Percentiles rank a stretch among this genome's conserved stretches.
phyloP scores from a whole-genome alignment of 805 yeast genomes.

The Saturnispora galanensis region DNA sequence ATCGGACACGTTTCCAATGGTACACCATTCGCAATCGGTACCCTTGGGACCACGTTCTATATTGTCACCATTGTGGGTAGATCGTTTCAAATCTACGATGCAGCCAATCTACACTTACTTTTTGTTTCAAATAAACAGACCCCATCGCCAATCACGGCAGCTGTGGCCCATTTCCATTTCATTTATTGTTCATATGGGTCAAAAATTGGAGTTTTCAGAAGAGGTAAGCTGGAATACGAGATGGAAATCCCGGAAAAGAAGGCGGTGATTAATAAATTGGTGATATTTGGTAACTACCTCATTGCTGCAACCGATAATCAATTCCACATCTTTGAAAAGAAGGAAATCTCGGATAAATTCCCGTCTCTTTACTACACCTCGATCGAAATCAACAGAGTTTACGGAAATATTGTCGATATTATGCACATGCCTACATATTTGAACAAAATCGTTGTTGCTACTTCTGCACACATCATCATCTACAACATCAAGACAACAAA shows the following conservation, averaged over 20 bases:
- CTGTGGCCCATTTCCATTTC: constrained; percentile 75
- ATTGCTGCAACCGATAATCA: constrained; percentile 40
- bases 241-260: constrained; percentile 24
- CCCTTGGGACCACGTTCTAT: constrained; percentile 79
- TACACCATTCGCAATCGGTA: constrained; percentile 78
- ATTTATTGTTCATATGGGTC: constrained; percentile 71
- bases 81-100: constrained; percentile 89
- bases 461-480: constrained; percentile 50
- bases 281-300: constrained; percentile 71
- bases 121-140: constrained; percentile 82
- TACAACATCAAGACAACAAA: constrained; percentile 74
- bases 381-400: constrained; percentile 44
- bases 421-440: constrained; percentile 86
- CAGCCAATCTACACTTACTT: constrained; percentile 69
- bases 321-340: constrained; percentile 25
- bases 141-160: constrained; percentile 52
- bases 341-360: constrained; percentile 27
- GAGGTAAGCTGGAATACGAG: constrained; percentile 59
- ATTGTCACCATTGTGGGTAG: constrained; percentile 85
- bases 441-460: constrained; percentile 81
- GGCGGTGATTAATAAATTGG: constrained; percentile 35
- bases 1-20: constrained; percentile 86
- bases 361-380: constrained; percentile 63
- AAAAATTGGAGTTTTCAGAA: constrained; percentile 64
- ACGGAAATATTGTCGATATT: constrained; percentile 62